phyloP scores from a whole-genome alignment of 306 rosid species.

The Amphicarpaea edgeworthii region DNA sequence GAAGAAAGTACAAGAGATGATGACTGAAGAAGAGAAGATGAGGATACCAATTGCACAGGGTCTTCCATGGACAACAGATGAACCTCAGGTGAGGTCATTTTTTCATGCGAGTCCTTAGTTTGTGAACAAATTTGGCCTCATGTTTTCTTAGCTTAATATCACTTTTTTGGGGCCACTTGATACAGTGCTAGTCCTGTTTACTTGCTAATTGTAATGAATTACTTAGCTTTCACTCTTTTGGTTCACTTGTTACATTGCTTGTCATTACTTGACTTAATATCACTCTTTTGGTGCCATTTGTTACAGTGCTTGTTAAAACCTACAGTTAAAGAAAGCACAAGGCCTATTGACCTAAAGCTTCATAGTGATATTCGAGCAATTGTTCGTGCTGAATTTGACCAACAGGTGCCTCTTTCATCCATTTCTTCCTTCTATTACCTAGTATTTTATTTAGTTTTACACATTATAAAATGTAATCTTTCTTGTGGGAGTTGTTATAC shows the following conservation, averaged over 20 bases:
- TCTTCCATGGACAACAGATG: conserved; percentile 97
- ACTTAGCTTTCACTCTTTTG: conserved; percentile 32
- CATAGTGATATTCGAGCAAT: conserved; percentile 78
- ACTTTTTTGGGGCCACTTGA: conserved; percentile 33
- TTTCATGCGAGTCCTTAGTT: conserved; percentile 3
- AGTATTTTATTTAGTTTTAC: not conserved
- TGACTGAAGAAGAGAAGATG: conserved; percentile 74
- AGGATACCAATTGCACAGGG: conserved; percentile 93
- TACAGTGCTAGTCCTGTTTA: not conserved
- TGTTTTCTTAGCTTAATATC: conserved; percentile 6
- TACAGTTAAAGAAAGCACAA: conserved; percentile 78
- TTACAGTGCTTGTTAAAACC: conserved; percentile 81
- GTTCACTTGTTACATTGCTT: conserved; percentile 1
- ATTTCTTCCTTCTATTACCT: not conserved
- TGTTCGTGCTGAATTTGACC: conserved; percentile 85
- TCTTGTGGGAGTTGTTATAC: not conserved
- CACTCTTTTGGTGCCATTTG: conserved; percentile 39
- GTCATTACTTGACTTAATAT: not conserved
- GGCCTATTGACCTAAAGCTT: conserved; percentile 71
- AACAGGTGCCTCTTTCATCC: conserved; percentile 64
- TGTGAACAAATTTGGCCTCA: conserved; percentile 1
- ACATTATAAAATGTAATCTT: conserved; percentile 7
- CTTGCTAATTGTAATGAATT: conserved; percentile 14
- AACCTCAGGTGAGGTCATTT: conserved; percentile 78
- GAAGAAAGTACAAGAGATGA: conserved; percentile 77